Base-by-base conservation (phyloP, 1,139 yeast genomes). In the Scheffersomyces cryptocercus region DNA sequence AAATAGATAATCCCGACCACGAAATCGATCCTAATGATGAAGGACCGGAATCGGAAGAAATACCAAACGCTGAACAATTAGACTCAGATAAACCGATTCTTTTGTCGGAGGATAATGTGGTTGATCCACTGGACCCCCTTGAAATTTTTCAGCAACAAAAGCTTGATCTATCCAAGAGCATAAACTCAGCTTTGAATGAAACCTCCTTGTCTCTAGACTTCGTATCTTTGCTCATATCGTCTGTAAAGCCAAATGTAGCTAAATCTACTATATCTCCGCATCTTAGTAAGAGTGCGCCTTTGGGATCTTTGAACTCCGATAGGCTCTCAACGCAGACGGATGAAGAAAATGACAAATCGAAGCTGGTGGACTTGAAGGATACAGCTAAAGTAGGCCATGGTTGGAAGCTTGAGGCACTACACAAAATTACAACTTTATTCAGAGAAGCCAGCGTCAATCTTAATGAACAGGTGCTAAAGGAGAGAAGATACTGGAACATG, bases 201-300 rank as follows among this genome's bases (percentile, higher is more conserved):
- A 84, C 96, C 0, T 90, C 97, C 0, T 67, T 93, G 35, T 84
- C 96, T 1, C 70, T 91, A 46, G 99, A 93, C 58, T 88, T 91
- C 54, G 85, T 91, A 1, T 88, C 97, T 2, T 71, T 93, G 46
- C 67, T 95, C 43, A 73, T 93, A 37, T 85, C 97, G n/a, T 78
- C 89, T 12, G 81, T 82, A 10, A 77, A 93, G 48, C 97, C 97
- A 2, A 86, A 87, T 16, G 85, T 93, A 1, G 96, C 95, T 1
- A 78, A 86, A 34, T 77, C 91, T 3, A 88, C 97, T 4, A 88
- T 93, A 81, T 89, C 97, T 1, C 93, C 97, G 1, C 91, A 85
- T 63, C 70, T 93, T 49, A 80, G 83, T 52, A 85, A 88, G 52
- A 82, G 79, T 45, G 86, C 87, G 0, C 90, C 96, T 1, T 70